phyloP scores from a whole-genome alignment of 768 basidiomycete genomes.

The Tricholoma flavovirens region DNA sequence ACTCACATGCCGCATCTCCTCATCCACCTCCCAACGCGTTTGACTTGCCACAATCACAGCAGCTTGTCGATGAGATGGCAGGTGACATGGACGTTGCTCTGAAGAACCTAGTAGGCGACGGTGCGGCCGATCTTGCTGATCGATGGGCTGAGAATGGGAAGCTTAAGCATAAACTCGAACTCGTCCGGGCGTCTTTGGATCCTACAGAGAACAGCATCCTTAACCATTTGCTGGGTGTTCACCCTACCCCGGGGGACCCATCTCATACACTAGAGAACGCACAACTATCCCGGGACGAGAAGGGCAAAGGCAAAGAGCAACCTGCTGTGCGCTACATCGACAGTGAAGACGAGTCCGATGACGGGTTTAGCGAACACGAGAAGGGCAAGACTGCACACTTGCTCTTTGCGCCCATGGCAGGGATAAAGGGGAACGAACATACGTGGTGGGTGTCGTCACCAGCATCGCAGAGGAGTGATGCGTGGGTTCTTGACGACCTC shows the following conservation, averaged over 20 bases:
- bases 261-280: conserved; percentile 4
- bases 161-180: conserved; percentile 35
- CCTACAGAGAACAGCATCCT: conserved; percentile 28
- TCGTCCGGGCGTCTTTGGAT: conserved; percentile 40
- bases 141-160: conserved; percentile 52
- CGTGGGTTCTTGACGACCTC: background rate
- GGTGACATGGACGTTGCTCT: conserved; percentile 45
- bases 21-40: background rate
- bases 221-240: conserved; percentile 25
- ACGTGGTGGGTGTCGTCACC: conserved; percentile 23
- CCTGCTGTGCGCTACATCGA: conserved; percentile 16
- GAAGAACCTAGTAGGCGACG: conserved; percentile 62
- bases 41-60: conserved; percentile 7
- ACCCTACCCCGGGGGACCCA: background rate
- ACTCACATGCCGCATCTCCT: conserved; percentile 13
- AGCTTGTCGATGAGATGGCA: conserved; percentile 9
- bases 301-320: conserved; percentile 16
- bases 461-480: conserved; percentile 1
- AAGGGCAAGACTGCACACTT: conserved; percentile 50
- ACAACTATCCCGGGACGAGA: background rate
- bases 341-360: conserved; percentile 30
- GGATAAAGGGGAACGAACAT: conserved; percentile 28
- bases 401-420: conserved; percentile 43
- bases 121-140: conserved; percentile 37
- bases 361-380: conserved; percentile 40